Conservation (phyloP, 1,284 basidiomycete genomes). For the Sanguinoderma infundibulare region DNA sequence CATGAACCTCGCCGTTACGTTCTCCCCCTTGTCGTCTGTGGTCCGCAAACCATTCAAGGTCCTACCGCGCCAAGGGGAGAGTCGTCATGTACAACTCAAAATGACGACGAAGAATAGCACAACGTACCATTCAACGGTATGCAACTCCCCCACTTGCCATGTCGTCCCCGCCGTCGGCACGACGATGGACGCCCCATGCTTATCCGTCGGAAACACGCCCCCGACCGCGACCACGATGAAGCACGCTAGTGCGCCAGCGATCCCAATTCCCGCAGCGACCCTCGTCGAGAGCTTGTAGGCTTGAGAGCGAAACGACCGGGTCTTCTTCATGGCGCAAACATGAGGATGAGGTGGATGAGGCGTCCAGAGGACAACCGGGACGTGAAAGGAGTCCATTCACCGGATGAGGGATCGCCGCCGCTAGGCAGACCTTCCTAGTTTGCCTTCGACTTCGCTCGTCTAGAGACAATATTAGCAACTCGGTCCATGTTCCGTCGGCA, state of each 20-base stretch:
- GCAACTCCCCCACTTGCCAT: slow-evolving; percentile 23
- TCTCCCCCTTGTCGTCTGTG: slow-evolving; percentile 17
- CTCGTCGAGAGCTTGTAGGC: slow-evolving; percentile 10
- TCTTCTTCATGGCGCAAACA: slow-evolving; percentile 9
- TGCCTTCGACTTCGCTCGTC: neutral
- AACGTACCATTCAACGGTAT: slow-evolving; percentile 23
- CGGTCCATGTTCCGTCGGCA: neutral
- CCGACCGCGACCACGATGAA: slow-evolving; percentile 18
- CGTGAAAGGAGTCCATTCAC: neutral
- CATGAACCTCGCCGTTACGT: slow-evolving; percentile 15
- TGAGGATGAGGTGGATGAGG: neutral
- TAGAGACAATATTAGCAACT: neutral
- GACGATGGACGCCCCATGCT: slow-evolving; percentile 18
- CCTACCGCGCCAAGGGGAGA: neutral
- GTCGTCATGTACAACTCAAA: neutral
- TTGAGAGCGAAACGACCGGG: slow-evolving; percentile 5
- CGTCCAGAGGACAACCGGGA: neutral
- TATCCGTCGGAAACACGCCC: slow-evolving; percentile 15
- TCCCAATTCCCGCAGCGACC: neutral
- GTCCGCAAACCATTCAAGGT: slow-evolving; percentile 11
- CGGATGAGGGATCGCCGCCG: neutral
- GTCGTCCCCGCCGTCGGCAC: slow-evolving; percentile 17
- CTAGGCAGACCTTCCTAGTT: neutral
- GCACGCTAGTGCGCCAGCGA: slow-evolving; percentile 12
- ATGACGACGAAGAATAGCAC: neutral